A percentile compares a stretch with the other conserved stretches of the same genome.
These are phyloP conservation scores for Fonsecaea multimorphosa DNA, from an alignment of 2,329 filamentous ascomycete genomes.

Conservation along the genomic window DNA sequence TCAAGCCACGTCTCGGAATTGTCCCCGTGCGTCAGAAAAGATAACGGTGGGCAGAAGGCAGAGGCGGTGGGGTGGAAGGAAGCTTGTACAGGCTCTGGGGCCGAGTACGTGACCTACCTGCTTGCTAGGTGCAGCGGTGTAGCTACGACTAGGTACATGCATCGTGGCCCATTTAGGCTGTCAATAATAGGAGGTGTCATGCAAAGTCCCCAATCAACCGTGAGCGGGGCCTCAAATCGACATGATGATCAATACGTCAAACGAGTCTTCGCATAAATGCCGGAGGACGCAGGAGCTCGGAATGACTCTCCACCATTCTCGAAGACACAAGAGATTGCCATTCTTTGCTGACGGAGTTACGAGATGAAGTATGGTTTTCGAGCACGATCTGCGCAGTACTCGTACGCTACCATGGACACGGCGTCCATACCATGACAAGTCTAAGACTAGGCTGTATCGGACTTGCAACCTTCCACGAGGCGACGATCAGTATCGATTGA, in stretches of 20 bases:
- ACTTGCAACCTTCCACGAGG: neutral
- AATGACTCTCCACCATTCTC: neutral
- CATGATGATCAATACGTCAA: neutral
- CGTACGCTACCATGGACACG: neutral
- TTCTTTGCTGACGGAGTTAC: neutral
- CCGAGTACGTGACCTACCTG: neutral
- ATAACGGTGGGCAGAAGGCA: neutral
- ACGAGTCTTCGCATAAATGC: neutral
- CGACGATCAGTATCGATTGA: neutral
- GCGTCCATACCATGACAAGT: neutral
- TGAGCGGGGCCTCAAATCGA: neutral
- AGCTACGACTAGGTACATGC: neutral
- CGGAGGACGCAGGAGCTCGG: neutral
- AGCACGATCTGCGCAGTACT: too few species aligned
- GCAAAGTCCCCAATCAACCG: neutral
- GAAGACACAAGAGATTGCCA: neutral
- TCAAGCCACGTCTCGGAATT: slow-evolving; percentile 4
- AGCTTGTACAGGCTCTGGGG: neutral
- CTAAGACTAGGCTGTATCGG: neutral
- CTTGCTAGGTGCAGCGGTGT: neutral
- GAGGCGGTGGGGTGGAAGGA: neutral
- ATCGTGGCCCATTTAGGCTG: neutral
- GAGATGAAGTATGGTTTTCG: slow-evolving; percentile 1
- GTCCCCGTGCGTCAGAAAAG: neutral
- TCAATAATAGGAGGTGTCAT: neutral